phyloP scores from a whole-genome alignment of 805 yeast species.

The Starmerella davenportii region DNA sequence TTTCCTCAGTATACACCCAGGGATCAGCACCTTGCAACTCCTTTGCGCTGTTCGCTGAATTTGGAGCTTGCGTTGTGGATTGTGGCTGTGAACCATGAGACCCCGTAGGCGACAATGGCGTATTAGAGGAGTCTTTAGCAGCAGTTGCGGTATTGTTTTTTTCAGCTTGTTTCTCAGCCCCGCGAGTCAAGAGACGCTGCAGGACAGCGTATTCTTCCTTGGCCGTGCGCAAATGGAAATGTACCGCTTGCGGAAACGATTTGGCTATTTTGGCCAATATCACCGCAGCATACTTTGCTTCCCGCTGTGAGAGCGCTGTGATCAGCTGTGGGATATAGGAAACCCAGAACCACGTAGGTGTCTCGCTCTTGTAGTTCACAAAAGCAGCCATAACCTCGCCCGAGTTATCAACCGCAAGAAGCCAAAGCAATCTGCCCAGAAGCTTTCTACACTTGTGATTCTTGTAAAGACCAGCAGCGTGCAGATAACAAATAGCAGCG shows the following conservation, averaged over 20 bases:
- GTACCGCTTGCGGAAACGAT: conserved; percentile 92
- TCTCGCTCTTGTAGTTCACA: conserved; percentile 83
- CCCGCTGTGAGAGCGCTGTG: conserved; percentile 76
- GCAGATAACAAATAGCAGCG: conserved; percentile 88
- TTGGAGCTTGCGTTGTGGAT: background rate
- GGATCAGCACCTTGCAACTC: conserved; percentile 21
- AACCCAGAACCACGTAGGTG: conserved; percentile 99
- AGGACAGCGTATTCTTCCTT: conserved; percentile 82
- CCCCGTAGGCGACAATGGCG: background rate
- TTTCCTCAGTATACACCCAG: conserved; percentile 83
- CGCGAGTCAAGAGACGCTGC: conserved; percentile 32
- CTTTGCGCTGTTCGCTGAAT: background rate
- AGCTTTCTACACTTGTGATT: conserved; percentile 78
- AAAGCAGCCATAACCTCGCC: conserved; percentile 75
- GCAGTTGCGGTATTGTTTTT: background rate
- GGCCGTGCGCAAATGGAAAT: conserved; percentile 86
- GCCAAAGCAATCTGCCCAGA: conserved; percentile 81
- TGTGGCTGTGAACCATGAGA: background rate
- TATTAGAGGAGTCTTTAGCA: conserved; percentile 3
- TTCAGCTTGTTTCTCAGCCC: background rate
- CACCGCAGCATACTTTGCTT: conserved; percentile 75
- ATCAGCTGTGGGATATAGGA: conserved; percentile 88
- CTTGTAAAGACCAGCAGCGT: conserved; percentile 93
- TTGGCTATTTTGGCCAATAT: conserved; percentile 84
- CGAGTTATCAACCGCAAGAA: conserved; percentile 75